Evolutionary conservation across 1,139 yeast species (phyloP), one percentile per base, ranked within the genome.

Genomic region (Zygoascus meyerae): DNA sequence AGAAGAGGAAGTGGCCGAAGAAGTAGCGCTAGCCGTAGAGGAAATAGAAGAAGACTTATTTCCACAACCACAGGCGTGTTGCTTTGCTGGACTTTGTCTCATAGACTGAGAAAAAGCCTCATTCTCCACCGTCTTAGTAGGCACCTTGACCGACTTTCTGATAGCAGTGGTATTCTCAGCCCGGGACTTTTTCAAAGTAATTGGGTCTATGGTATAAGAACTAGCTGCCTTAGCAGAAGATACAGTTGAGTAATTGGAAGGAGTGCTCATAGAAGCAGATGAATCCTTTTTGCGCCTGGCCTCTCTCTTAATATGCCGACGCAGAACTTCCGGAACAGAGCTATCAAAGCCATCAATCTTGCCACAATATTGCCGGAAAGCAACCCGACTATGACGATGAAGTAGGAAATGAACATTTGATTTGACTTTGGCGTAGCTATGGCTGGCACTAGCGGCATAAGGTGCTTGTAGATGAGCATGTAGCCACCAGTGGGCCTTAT

Each of bases 181-280:
- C 4, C 34, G 18, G 12, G 29, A 36, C 16, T 34, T 30, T 32
- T 41, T 43, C 46, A 51, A 16, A 26, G 53, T 51, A 11, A 51
- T 49, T 5, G 48, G 48, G 31, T 51, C 54, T 26, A 50, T 50
- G 12, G 45, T 42, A 35, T 48, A 51, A n/a, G 40, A 35, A 11
- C 29, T 40, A 21, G 4, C 7, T 21, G 6, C 26, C 26, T 21
- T 7, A 21, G 26, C 26, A 21, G 26, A 21, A 5, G 26, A 21
- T 4, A 21, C 26, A 4, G 26, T 5, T 21, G 26, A 21, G 7
- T 4, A 21, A 7, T 21, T 21, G 26, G 26, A 21, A 21, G 7
- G 26, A 21, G 26, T 21, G 26, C 26, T 21, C 26, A 21, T 21
- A 21, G 26, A 21, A 21, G 7, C 26, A 21, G 26, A 7, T 5